Percentiles rank a stretch among this genome's conserved stretches.
Evolutionary conservation across 176 grass and related monocot genomes (phyloP).

Genomic region (Aegilops sharonensis): DNA sequence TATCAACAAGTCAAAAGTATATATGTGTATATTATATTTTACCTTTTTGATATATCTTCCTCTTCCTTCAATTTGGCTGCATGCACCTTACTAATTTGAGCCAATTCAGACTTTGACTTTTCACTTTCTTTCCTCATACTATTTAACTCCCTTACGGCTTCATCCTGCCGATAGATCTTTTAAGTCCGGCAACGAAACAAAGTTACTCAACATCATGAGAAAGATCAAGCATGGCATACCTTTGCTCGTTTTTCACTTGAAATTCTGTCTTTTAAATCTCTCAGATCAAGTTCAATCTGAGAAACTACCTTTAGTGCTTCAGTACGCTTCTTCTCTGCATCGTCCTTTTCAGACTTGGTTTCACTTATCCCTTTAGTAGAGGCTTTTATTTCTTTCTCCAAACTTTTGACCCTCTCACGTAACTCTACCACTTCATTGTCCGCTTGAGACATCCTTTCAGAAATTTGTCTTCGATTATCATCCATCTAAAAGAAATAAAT

Average conservation of each 20-base stretch:
- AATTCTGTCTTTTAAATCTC: slow-evolving; percentile 89
- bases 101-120: slow-evolving; percentile 82
- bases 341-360: slow-evolving; percentile 69
- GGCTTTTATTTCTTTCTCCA: slow-evolving; percentile 80
- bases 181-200: slow-evolving; percentile 11
- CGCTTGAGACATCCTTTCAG: slow-evolving; percentile 72
- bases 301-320: slow-evolving; percentile 76
- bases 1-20: background rate
- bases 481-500: slow-evolving; percentile 68
- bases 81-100: slow-evolving; percentile 73
- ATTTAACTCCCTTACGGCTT: slow-evolving; percentile 69
- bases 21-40: slow-evolving; percentile 27
- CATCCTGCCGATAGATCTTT: slow-evolving; percentile 59
- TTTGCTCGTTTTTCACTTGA: slow-evolving; percentile 70
- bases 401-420: slow-evolving; percentile 72
- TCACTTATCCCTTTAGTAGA: slow-evolving; percentile 83
- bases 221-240: slow-evolving; percentile 46
- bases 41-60: slow-evolving; percentile 95
- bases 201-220: slow-evolving; percentile 19
- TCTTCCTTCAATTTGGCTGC: slow-evolving; percentile 79
- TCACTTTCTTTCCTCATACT: slow-evolving; percentile 80
- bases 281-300: slow-evolving; percentile 90
- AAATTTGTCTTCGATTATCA: slow-evolving; percentile 73
- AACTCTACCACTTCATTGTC: slow-evolving; percentile 83
- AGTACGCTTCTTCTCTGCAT: slow-evolving; percentile 75